Evolutionary conservation across 1,284 basidiomycete genomes (phyloP).

Genomic region (Abortiporus biennis): DNA sequence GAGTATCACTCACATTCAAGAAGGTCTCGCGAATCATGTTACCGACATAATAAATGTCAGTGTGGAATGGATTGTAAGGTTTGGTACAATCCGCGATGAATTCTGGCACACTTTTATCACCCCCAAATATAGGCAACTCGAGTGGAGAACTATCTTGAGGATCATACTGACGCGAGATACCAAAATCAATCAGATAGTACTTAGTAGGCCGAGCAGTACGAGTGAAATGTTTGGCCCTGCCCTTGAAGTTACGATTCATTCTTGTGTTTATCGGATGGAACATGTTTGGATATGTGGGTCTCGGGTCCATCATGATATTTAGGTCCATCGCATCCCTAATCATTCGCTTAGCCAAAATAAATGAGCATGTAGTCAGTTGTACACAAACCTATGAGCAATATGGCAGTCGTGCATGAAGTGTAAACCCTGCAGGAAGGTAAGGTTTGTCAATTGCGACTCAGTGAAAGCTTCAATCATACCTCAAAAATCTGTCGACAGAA

Average conservation of each 20-base stretch:
- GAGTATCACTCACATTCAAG: constrained; percentile 10
- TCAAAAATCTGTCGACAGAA: constrained; percentile 21
- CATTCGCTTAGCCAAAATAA: background rate
- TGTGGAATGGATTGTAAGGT: constrained; percentile 20
- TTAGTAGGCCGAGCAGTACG: constrained; percentile 23
- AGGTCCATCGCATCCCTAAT: constrained; percentile 30
- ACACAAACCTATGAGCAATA: constrained; percentile 10
- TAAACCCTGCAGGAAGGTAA: constrained; percentile 8
- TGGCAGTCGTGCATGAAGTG: constrained; percentile 18
- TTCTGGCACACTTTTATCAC: constrained; percentile 16
- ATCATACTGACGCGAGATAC: constrained; percentile 24
- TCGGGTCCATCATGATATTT: constrained; percentile 37
- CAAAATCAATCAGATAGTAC: constrained; percentile 33
- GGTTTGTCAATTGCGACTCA: background rate
- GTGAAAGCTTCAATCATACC: constrained; percentile 10
- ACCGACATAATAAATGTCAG: constrained; percentile 25
- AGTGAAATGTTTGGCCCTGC: constrained; percentile 19
- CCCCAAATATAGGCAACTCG: constrained; percentile 13
- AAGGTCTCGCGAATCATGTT: constrained; percentile 24
- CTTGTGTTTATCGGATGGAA: constrained; percentile 19
- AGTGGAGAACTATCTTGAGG: constrained; percentile 2
- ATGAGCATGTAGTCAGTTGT: background rate
- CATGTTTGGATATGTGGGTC: constrained; percentile 19
- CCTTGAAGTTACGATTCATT: constrained; percentile 14
- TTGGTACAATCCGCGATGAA: constrained; percentile 10